Conservation (phyloP, 2,329 filamentous ascomycete species). For the Fusarium chuoi region DNA sequence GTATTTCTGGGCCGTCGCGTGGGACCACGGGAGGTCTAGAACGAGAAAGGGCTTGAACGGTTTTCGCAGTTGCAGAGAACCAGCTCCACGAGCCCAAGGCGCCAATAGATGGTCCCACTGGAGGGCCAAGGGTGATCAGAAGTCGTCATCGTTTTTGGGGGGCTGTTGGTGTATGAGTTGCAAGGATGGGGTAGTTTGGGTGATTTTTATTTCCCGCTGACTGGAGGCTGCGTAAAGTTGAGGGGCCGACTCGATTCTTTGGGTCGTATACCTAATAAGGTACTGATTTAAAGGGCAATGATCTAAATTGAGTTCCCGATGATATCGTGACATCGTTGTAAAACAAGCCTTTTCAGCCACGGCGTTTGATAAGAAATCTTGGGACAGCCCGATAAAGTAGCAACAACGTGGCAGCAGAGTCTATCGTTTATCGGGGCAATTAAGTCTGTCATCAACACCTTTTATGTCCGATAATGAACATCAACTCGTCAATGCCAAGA, state of each 20-base stretch:
- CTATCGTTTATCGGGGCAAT: background rate
- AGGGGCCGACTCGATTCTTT: background rate
- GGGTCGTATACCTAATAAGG: background rate
- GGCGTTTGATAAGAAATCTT: background rate
- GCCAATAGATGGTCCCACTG: background rate
- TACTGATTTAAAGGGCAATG: no score
- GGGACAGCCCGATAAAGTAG: background rate
- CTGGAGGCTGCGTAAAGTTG: background rate
- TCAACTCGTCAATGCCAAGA: slow-evolving; percentile 29
- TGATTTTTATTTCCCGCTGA: background rate
- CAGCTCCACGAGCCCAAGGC: background rate
- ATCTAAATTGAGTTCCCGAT: background rate
- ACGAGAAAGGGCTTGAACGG: background rate
- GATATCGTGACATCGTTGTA: background rate
- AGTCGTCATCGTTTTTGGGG: slow-evolving; percentile 14
- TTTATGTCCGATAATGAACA: background rate
- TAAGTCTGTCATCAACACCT: background rate
- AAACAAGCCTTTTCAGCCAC: slow-evolving; percentile 3
- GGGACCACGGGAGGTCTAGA: background rate
- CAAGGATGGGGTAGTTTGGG: background rate
- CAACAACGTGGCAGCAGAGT: background rate
- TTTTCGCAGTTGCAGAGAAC: background rate
- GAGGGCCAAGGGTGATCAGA: background rate
- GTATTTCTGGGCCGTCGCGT: background rate
- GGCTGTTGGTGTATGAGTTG: background rate